Base-by-base conservation (phyloP, 306 rosid species). In the Fagus crenata region DNA sequence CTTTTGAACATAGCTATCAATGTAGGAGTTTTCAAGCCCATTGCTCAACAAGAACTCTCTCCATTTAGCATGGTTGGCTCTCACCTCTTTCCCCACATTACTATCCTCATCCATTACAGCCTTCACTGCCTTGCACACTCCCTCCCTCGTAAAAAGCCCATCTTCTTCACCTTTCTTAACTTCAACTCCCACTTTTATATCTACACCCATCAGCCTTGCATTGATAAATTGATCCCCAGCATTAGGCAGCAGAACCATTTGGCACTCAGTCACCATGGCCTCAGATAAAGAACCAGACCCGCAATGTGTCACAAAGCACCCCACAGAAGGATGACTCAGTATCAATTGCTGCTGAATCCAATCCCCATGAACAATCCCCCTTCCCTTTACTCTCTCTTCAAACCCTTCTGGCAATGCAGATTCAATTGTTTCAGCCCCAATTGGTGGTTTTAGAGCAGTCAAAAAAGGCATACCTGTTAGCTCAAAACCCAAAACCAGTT, bases 231-330 rank as follows among this genome's bases (percentile, higher is more conserved):
- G 94, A 75, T 90, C 97, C 41, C 89, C 88, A n/a, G 67, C 72
- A 0, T 75, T 43, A 5, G 96, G 96, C 2, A 93, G 69, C 7
- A 90, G 69, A 41, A 90, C 91, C 61, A 90, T 13, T 67, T 87
- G 93, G 46, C 90, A 86, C 39, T 88, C 81, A 41, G 9, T 89
- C 72, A 85, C 71, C 81, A 87, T 41, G 4, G 85, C 92, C 85
- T 92, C 96, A 33, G 83, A 72, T 41, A 89, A 46, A 39, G 97
- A 89, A 17, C 96, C 93, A 1, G 92, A 80, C 22, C 97, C 96
- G 43, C 93, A 90, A 69, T 92, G 96, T 5, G 97, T 89, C 15
- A 92, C 91, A 72, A 90, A 90, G 83, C 94, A 90, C 40, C 96
- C 97, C 39, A 93, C 90, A 1, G 93, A 89, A 37, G 89, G 87